Conservation (phyloP, 140 eudicot genomes). For the Cichorium intybus region DNA sequence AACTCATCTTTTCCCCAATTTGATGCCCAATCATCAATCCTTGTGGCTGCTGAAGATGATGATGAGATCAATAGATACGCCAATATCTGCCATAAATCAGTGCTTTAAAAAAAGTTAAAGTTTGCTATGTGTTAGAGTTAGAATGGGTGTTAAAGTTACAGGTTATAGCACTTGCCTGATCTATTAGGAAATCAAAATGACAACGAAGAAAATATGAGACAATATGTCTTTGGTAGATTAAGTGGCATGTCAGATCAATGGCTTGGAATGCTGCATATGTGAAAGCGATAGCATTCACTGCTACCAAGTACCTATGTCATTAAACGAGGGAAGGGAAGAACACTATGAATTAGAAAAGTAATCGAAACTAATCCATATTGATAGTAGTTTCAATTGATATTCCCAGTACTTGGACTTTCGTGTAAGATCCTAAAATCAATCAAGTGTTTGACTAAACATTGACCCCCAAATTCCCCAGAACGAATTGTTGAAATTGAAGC, state of each 20-base stretch:
- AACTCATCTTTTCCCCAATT: conserved; percentile 96
- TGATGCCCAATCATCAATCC: conserved; percentile 73
- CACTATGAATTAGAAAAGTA: not conserved
- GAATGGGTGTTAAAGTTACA: not conserved
- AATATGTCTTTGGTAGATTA: conserved; percentile 46
- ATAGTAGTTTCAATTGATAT: no score
- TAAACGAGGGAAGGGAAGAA: conserved; percentile 4
- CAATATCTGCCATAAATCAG: conserved; percentile 48
- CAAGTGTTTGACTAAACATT: not conserved
- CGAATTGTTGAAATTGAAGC: not conserved
- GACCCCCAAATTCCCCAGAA: conserved; percentile 1
- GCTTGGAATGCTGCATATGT: conserved; percentile 78
- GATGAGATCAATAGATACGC: conserved; percentile 88
- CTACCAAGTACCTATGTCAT: conserved; percentile 57
- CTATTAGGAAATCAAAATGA: conserved; percentile 69
- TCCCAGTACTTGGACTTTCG: no score
- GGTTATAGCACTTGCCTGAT: conserved; percentile 64
- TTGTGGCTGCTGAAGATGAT: conserved; percentile 83
- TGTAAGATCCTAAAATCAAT: not conserved
- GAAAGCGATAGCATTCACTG: conserved; percentile 57
- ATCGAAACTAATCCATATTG: no score
- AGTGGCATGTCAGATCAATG: conserved; percentile 46
- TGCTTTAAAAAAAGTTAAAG: not conserved
- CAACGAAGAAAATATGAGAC: conserved; percentile 46
- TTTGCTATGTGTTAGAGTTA: not conserved